Conservation (phyloP, 768 basidiomycete species). For the Leccinum olivaceopallidum region DNA sequence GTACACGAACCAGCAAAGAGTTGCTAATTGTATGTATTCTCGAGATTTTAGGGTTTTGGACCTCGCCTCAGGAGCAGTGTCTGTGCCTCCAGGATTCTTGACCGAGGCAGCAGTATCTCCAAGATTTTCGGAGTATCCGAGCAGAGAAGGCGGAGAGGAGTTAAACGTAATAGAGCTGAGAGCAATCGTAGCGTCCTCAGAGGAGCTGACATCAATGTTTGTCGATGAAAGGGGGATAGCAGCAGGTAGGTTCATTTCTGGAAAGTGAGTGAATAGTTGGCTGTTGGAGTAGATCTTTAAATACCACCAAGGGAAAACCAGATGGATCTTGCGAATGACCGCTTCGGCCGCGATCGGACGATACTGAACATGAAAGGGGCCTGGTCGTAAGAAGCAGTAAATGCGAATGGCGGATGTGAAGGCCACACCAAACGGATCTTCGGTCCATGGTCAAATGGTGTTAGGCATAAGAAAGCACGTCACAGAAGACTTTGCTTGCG, state of each 20-base stretch:
- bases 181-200: conserved; percentile 1
- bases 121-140: conserved; percentile 4
- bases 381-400: neutral
- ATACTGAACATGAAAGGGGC: neutral
- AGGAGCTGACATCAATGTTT: neutral
- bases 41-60: conserved; percentile 10
- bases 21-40: conserved; percentile 47
- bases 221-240: neutral
- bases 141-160: conserved; percentile 6
- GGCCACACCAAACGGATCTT: neutral
- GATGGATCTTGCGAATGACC: neutral
- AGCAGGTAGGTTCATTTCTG: conserved; percentile 4
- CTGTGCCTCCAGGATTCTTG: neutral
- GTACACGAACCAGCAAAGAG: conserved; percentile 59
- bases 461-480: neutral
- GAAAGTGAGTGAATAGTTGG: neutral
- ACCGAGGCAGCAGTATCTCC: conserved; percentile 1
- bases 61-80: conserved; percentile 8
- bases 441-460: neutral
- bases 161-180: conserved; percentile 2
- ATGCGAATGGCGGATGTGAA: neutral
- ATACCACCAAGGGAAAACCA: neutral
- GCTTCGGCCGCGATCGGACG: conserved; percentile 3
- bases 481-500: neutral
- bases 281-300: conserved; percentile 2